Evolutionary conservation across 2,329 filamentous ascomycete genomes (phyloP), one percentile per base, ranked within the genome.

Genomic region (Aspergillus pseudonomiae): DNA sequence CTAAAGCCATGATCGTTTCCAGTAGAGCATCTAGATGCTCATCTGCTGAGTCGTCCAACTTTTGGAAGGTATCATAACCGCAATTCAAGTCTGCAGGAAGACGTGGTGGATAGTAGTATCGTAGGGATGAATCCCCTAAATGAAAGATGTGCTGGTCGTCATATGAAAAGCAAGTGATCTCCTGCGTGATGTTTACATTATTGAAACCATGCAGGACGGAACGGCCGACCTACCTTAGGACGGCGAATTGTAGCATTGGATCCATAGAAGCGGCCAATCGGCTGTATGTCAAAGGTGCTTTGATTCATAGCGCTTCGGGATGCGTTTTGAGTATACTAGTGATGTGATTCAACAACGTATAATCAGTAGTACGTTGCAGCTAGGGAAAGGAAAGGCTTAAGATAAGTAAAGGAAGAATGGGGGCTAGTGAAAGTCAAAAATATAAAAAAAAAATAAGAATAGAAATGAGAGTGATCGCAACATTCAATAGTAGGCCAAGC

Each of bases 121-220:
- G 88, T 68, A 99, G 75, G 1, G 92, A 94, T 3, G 90, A 91
- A 65, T 91, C 90, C 67, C 92, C 93, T 4, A 90, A 86, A 56
- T 84, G 89, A 72, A 93, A 93, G 60, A 87, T 78, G 75, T 94
- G 95, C 32, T 93, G 82, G 52, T 93, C 87, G 75, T 98, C 92
- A 78, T 95, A 98, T 10, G 94, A 98, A 80, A 98, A 99, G 79
- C 86, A 93, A 4, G 94, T 87, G 68, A 99, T 91, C 82, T 99
- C 95, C 90, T 94, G 62, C 19, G 11, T n/a, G n/a, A 46, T 21
- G 36, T 56, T 67, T 65, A 69, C 58, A 32, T 60, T 32, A 53
- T 16, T 10, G 36, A 7, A 48, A 36, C 30, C 34, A 30, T 55
- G 24, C 16, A 41, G 21, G 61, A 54, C 52, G 52, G 19, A 36